Evolutionary conservation across 257 asterid species (phyloP).

Genomic region (Fraxinus cuspidata): DNA sequence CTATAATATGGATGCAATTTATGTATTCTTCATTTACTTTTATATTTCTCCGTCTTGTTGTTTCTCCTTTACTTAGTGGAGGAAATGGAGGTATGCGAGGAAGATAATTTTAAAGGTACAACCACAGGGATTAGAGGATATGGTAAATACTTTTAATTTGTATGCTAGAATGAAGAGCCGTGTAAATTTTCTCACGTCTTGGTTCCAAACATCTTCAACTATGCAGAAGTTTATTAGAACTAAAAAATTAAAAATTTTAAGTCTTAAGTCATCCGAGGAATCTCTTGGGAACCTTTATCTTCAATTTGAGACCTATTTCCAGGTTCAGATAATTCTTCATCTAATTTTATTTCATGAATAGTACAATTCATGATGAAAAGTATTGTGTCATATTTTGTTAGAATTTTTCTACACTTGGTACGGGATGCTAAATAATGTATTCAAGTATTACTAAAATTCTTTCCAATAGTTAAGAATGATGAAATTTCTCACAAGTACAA

Average conservation of each 20-base stretch:
- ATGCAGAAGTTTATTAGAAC: not conserved
- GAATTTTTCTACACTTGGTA: not conserved
- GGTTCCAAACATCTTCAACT: slow-evolving; percentile 4
- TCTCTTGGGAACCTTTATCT: not conserved
- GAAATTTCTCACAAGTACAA: not conserved
- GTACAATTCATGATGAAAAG: not conserved
- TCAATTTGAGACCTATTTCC: not conserved
- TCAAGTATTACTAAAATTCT: not conserved
- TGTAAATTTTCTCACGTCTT: not conserved
- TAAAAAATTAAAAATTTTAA: slow-evolving; percentile 1
- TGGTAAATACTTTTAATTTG: not conserved
- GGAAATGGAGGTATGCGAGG: not conserved
- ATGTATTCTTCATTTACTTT: not conserved
- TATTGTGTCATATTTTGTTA: not conserved
- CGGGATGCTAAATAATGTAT: not conserved
- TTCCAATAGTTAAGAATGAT: not conserved
- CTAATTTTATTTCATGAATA: not conserved
- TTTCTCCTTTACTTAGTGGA: not conserved
- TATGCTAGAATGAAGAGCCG: not conserved
- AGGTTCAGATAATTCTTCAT: slow-evolving; percentile 15
- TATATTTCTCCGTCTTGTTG: not conserved
- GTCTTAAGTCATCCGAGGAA: slow-evolving; percentile 10
- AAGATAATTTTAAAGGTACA: not conserved
- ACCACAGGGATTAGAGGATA: not conserved
- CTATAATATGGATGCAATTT: not conserved